Evolutionary conservation across 306 rosid genomes (phyloP), one percentile per base, ranked within the genome.

Genomic region (Arachis stenosperma): DNA sequence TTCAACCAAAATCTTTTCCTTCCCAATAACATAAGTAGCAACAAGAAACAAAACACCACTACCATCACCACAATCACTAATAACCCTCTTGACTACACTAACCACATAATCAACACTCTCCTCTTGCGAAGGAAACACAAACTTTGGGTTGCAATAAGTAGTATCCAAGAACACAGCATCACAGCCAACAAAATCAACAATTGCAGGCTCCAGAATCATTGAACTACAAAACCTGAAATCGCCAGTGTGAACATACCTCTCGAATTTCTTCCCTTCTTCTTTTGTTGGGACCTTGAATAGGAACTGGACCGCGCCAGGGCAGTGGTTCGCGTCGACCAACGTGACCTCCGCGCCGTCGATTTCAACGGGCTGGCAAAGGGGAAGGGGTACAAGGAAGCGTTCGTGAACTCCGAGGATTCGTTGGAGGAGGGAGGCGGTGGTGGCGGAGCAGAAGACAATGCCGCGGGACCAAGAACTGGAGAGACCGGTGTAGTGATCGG

Each of bases 11-110:
- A 93, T 88, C 87, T 81, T 90, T 84, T 93, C 97, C 75, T 90
- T 93, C 36, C 98, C 98, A 67, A 93, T 52, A 48, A 93, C 98
- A 79, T 90, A 93, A 58, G 98, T 90, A 65, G 98, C 94, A 36
- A 93, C 90, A 63, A 93, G 96, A 73, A 93, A 90, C 78, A 93
- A 78, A 22, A 93, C 90, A 64, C 78, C 44, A n/a, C 65, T 74
- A 78, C 64, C 74, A 63, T 68, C 73, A 59, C 57, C 69, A 56
- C 69, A 71, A 74, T 72, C 90, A 72, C 75, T 75, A 13, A 79
- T 82, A 46, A 43, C 65, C 65, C 36, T 78, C 65, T 79, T 78
- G 4, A 93, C 86, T 15, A 73, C 81, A 70, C 78, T 77, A 10
- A 64, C 87, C n/a, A 90, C 52, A 70, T 93, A 89, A 64, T 81